A percentile compares a stretch with the other conserved stretches of the same genome.
These are phyloP conservation scores for Chaetomiaceae sp. DNA, from an alignment of 2,329 filamentous ascomycete genomes.

Conservation along the genomic window DNA sequence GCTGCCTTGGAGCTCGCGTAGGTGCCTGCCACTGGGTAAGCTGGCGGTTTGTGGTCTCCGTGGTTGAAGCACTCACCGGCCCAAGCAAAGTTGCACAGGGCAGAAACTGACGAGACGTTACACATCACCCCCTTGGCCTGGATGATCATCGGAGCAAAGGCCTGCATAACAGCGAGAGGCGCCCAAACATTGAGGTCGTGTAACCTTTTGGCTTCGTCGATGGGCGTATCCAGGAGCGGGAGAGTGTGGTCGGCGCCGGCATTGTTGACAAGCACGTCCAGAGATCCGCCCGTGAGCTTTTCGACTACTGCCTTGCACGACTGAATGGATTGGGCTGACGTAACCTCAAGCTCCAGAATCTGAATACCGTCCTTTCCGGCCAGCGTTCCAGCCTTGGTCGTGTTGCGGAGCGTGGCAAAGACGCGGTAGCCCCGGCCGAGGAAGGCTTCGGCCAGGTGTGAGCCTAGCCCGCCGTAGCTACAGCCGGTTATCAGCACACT, in stretches of 20 bases:
- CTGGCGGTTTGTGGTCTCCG: neutral
- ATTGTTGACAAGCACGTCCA: conserved; percentile 17
- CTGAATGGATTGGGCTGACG: conserved; percentile 22
- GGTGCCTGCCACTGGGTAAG: neutral
- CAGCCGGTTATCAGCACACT: conserved; percentile 36
- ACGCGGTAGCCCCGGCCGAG: conserved; percentile 31
- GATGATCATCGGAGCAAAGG: conserved; percentile 1
- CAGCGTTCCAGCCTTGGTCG: conserved; percentile 27
- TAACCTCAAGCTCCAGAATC: conserved; percentile 27
- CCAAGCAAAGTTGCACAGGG: conserved; percentile 10
- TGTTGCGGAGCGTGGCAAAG: conserved; percentile 33
- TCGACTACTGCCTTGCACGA: conserved; percentile 15
- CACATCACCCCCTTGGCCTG: neutral
- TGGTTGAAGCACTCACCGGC: conserved; percentile 5
- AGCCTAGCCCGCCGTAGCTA: conserved; percentile 33
- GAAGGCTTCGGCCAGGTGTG: conserved; percentile 31
- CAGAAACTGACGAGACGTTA: neutral
- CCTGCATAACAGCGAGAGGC: neutral
- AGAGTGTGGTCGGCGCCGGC: neutral
- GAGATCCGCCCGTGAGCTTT: conserved; percentile 27
- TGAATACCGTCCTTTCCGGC: conserved; percentile 23
- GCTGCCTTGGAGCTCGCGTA: conserved; percentile 18
- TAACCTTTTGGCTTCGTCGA: neutral
- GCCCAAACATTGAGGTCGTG: conserved; percentile 1
- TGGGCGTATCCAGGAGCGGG: neutral